A percentile compares a stretch with the other conserved stretches of the same genome.
Conservation (phyloP, 495 filamentous ascomycete species). For the Pseudotulostoma volvatum region DNA sequence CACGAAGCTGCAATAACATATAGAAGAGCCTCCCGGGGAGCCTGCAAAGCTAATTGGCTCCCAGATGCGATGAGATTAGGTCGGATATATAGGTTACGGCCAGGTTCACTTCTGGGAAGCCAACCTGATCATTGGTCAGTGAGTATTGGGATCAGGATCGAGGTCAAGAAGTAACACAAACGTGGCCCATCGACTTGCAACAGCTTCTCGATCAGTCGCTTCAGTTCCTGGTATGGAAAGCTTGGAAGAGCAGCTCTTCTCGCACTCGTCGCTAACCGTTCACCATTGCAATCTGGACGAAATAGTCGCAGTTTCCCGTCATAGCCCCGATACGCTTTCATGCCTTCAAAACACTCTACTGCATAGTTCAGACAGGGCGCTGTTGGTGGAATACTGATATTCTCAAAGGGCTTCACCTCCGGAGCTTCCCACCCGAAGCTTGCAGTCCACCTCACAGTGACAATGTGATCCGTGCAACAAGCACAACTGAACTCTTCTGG, state of each 20-base stretch:
- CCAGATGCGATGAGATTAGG: too few species aligned
- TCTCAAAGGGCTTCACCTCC: slow-evolving; percentile 62
- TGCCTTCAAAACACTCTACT: slow-evolving; percentile 82
- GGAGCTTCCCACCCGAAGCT: slow-evolving; percentile 59
- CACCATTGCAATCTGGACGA: slow-evolving; percentile 61
- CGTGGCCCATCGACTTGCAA: slow-evolving; percentile 35
- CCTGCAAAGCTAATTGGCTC: too few species aligned
- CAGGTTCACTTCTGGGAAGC: slow-evolving; percentile 52
- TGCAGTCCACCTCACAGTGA: slow-evolving; percentile 55
- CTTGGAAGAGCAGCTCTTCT: slow-evolving; percentile 61
- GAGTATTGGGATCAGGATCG: neutral
- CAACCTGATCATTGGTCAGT: slow-evolving; percentile 37
- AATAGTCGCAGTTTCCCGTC: slow-evolving; percentile 76
- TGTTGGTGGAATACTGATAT: slow-evolving; percentile 66
- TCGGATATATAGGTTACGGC: too few species aligned
- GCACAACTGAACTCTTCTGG: slow-evolving; percentile 32
- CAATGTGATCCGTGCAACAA: slow-evolving; percentile 82
- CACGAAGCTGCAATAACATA: slow-evolving; percentile 67
- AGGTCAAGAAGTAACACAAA: slow-evolving; percentile 10
- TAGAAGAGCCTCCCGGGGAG: slow-evolving; percentile 70
- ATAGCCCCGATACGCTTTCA: slow-evolving; percentile 73
- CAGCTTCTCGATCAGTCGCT: slow-evolving; percentile 54
- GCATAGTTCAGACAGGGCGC: slow-evolving; percentile 82
- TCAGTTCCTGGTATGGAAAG: slow-evolving; percentile 54
- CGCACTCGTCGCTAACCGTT: slow-evolving; percentile 54